phyloP scores from a whole-genome alignment of 768 basidiomycete genomes.

The Paxillus rubicundulus region DNA sequence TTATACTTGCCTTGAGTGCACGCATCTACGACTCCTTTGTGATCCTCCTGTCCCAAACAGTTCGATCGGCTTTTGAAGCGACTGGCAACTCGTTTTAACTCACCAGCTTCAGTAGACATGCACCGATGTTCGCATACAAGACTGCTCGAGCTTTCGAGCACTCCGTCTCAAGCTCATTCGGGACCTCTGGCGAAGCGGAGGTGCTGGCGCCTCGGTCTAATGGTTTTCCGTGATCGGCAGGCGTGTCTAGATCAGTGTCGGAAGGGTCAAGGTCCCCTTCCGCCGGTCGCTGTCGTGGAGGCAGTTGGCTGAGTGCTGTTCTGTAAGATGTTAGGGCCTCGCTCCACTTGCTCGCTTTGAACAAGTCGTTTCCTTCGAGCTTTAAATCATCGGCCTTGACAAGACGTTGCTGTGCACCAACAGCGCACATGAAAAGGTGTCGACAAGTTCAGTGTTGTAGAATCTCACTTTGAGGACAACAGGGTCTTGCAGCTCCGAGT shows the following conservation, averaged over 20 bases:
- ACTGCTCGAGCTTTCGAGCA: conserved; percentile 64
- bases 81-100: conserved; percentile 21
- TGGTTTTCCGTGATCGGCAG: conserved; percentile 13
- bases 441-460: neutral
- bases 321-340: conserved; percentile 72
- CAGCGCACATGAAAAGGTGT: conserved; percentile 1
- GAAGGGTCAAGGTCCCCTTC: conserved; percentile 18
- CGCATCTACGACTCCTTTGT: conserved; percentile 75
- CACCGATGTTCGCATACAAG: conserved; percentile 84
- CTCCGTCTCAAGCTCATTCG: conserved; percentile 41
- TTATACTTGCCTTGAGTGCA: conserved; percentile 65
- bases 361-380: conserved; percentile 70
- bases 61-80: conserved; percentile 1
- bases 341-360: conserved; percentile 62
- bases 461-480: neutral
- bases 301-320: conserved; percentile 65
- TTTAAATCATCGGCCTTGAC: conserved; percentile 62
- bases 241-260: conserved; percentile 17
- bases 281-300: conserved; percentile 38
- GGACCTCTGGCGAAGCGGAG: conserved; percentile 11
- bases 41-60: conserved; percentile 52
- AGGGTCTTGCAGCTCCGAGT: neutral
- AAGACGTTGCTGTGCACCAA: conserved; percentile 41
- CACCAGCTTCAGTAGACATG: conserved; percentile 80
- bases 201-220: conserved; percentile 7